Evolutionary conservation across 2,329 filamentous ascomycete species (phyloP).

Genomic region (Aspergillus oerlinghausenensis): DNA sequence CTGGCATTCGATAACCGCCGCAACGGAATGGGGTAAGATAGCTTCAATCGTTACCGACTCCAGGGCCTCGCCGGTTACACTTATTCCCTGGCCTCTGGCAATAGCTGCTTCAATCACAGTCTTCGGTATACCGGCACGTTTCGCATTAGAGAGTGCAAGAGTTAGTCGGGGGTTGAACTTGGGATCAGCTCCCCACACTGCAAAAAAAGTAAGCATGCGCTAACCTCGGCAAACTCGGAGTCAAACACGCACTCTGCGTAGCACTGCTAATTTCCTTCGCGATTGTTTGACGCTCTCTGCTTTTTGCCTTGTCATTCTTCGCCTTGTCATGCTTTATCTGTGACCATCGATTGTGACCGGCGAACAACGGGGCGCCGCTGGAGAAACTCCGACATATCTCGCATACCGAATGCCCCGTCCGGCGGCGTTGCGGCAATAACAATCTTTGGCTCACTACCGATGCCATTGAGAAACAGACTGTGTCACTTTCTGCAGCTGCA

Average conservation of each 20-base stretch:
- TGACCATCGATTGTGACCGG: conserved; percentile 90
- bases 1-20: conserved; percentile 77
- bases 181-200: conserved; percentile 71
- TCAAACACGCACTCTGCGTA: conserved; percentile 59
- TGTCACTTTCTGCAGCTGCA: background rate
- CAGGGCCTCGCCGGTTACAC: conserved; percentile 67
- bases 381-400: conserved; percentile 44
- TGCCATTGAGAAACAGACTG: conserved; percentile 17
- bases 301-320: conserved; percentile 72
- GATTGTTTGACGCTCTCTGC: conserved; percentile 62
- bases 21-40: conserved; percentile 68
- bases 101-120: conserved; percentile 78
- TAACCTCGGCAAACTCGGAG: background rate
- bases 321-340: conserved; percentile 96
- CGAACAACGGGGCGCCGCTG: conserved; percentile 44
- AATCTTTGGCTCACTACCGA: conserved; percentile 18
- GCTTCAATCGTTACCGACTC: conserved; percentile 75
- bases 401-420: conserved; percentile 12
- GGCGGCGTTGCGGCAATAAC: conserved; percentile 11
- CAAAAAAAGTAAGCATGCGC: conserved; percentile 8
- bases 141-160: conserved; percentile 67
- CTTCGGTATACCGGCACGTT: conserved; percentile 83
- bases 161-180: conserved; percentile 72
- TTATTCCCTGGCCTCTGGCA: conserved; percentile 80
- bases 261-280: conserved; percentile 69